Evolutionary conservation across 192 early-diverging fungal species (phyloP), one percentile per base, ranked within the genome.

Genomic region (Pecoramyces ruminantium): DNA sequence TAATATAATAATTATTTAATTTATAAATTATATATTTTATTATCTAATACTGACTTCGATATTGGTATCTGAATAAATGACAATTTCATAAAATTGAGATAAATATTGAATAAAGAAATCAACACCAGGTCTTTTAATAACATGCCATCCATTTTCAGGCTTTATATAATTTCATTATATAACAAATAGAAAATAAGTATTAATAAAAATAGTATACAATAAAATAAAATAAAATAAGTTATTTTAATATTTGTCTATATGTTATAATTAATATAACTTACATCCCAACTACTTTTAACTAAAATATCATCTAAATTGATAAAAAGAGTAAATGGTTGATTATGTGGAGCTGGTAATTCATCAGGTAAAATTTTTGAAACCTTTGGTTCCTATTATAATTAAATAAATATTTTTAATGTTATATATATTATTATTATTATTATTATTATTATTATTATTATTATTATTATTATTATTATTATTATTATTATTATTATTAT

Each of bases 111-210:
- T 83, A 84, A 99, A 97, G 83, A 97, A 94, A 79, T 99, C 97
- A 39, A 96, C 91, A 77, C 96, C 97, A 17, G 98, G 97, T 78
- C 98, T 92, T 83, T 95, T 96, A 67, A 96, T 97, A 78, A 93
- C 92, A 79, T 97, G 92, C 98, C 98, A 99, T 28, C 98, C 98
- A 80, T 94, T 88, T 82, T 97, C 92, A 88, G 95, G 95, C 92
- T 93, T 85, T 78, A 58, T 40, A 82, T 29, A 29, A 34, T 77
- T 82, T 38, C 0, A 25, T 84, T 28, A 29, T 30, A 16, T n/a
- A n/a, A n/a, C n/a, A n/a, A n/a, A n/a, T n/a, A n/a, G n/a, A n/a
- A n/a, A n/a, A n/a, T n/a, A n/a, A n/a, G n/a, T n/a, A n/a, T n/a
- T n/a, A n/a, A n/a, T n/a, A n/a, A n/a, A n/a, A n/a, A n/a, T n/a